These are phyloP conservation scores for Aspergillus ochraceus DNA, from an alignment of 2,329 filamentous ascomycete species.

Conservation along the genomic window DNA sequence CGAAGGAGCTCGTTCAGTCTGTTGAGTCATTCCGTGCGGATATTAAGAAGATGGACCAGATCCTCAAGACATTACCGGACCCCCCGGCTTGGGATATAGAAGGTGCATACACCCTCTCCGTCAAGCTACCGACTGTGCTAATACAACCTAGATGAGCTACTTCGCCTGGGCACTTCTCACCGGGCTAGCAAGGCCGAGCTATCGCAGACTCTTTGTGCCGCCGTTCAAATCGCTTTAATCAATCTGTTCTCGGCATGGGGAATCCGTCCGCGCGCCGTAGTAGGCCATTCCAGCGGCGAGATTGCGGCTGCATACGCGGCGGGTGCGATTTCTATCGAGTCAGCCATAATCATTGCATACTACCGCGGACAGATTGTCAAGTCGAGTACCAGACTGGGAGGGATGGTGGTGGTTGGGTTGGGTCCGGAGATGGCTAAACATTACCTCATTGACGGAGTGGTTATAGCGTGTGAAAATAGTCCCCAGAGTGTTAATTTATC, in stretches of 20 bases:
- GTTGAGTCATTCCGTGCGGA: neutral
- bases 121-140: neutral
- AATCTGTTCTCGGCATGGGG: constrained; percentile 27
- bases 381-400: neutral
- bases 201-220: constrained; percentile 19
- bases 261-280: constrained; percentile 24
- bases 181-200: neutral
- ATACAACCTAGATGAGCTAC: neutral
- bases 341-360: constrained; percentile 8
- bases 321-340: neutral
- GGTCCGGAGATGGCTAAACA: constrained; percentile 1
- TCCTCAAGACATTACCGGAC: neutral
- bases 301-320: constrained; percentile 24
- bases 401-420: constrained; percentile 24
- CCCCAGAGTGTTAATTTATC: constrained; percentile 31
- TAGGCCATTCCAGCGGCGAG: constrained; percentile 34
- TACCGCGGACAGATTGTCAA: neutral
- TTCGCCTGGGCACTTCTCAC: neutral
- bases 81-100: neutral
- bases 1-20: neutral
- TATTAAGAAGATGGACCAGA: neutral
- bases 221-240: constrained; percentile 31
- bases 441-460: constrained; percentile 9
- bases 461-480: constrained; percentile 41
- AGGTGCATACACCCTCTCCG: neutral